Conservation (phyloP, 805 yeast species). For the Kluyveromyces aestuarii region DNA sequence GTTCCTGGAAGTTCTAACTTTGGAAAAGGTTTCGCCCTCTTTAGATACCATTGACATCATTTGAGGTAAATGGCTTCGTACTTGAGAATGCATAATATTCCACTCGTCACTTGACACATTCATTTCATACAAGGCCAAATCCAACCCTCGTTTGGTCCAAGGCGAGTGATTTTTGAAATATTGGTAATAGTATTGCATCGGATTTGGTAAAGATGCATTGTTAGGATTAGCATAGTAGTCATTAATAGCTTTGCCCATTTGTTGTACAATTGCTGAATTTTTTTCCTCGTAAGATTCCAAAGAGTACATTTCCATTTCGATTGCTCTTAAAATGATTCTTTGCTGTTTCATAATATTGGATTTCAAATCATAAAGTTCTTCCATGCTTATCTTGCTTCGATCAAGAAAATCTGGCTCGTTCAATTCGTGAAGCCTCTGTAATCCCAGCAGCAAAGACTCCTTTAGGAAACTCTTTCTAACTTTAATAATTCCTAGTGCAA, state of each 20-base stretch:
- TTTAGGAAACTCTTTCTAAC: neutral
- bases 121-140: slow-evolving; percentile 3
- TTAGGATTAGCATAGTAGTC: slow-evolving; percentile 9
- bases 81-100: neutral
- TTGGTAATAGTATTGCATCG: neutral
- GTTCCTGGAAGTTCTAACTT: slow-evolving; percentile 1
- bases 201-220: neutral
- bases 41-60: slow-evolving; percentile 1
- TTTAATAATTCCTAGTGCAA: slow-evolving; percentile 2
- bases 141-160: slow-evolving; percentile 2
- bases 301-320: slow-evolving; percentile 26
- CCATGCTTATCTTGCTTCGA: neutral
- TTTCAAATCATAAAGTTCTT: neutral
- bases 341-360: slow-evolving; percentile 20
- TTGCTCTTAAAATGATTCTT: slow-evolving; percentile 24
- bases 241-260: slow-evolving; percentile 5
- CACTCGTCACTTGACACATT: slow-evolving; percentile 1
- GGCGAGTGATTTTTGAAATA: slow-evolving; percentile 1
- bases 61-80: slow-evolving; percentile 1
- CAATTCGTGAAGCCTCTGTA: neutral
- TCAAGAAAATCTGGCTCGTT: neutral
- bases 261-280: neutral
- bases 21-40: neutral
- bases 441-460: slow-evolving; percentile 1
- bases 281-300: slow-evolving; percentile 12